Conservation (phyloP, 345 rosid genomes). For the Passiflora organensis region DNA sequence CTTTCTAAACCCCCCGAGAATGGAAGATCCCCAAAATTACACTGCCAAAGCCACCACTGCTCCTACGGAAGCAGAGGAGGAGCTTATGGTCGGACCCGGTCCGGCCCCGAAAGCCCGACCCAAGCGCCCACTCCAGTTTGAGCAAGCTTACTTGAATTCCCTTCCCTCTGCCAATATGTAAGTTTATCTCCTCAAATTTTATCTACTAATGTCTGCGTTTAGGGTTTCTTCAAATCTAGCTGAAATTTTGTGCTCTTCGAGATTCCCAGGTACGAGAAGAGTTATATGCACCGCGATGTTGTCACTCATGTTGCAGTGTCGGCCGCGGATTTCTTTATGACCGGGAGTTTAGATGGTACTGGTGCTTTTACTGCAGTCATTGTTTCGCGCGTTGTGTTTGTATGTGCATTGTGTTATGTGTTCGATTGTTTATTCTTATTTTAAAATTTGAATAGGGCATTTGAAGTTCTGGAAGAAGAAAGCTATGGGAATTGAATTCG, state of each 20-base stretch:
- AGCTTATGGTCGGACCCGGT: constrained; percentile 61
- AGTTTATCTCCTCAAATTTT: neutral
- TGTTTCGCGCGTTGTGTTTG: too few relatives aligned
- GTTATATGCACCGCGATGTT: constrained; percentile 97
- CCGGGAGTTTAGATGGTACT: constrained; percentile 85
- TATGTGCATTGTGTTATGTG: too few relatives aligned
- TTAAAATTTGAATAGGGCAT: constrained; percentile 48
- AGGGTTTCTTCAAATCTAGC: neutral
- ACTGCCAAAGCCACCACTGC: constrained; percentile 12
- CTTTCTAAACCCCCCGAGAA: neutral
- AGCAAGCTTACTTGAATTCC: constrained; percentile 78
- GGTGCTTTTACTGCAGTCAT: neutral
- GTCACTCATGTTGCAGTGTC: constrained; percentile 94
- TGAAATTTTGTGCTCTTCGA: neutral
- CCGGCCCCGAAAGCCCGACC: constrained; percentile 63
- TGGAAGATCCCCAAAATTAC: constrained; percentile 43
- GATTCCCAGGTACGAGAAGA: constrained; percentile 76
- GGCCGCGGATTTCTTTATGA: constrained; percentile 82
- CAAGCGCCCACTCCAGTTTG: constrained; percentile 93
- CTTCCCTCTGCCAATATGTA: constrained; percentile 90
- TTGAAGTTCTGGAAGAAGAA: constrained; percentile 98
- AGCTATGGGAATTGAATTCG: constrained; percentile 80
- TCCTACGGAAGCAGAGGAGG: constrained; percentile 35
- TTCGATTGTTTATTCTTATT: neutral
- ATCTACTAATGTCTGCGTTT: neutral